Base-by-base conservation (phyloP, 106 monocot genomes). In the Allium sativum region DNA sequence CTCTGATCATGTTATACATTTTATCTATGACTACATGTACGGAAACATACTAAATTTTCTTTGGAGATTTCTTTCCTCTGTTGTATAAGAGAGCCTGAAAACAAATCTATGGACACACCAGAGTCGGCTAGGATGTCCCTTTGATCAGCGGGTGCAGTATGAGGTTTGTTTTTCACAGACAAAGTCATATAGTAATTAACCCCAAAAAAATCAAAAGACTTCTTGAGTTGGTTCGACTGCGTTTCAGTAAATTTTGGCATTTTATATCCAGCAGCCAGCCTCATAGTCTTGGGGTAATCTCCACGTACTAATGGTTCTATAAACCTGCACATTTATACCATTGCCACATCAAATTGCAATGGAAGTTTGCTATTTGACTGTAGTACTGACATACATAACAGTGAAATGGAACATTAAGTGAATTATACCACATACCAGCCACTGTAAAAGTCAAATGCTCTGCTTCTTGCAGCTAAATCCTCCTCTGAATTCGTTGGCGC, bases 131-230 rank as follows among this genome's bases (percentile, higher is more conserved):
- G 46, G 12, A 48, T 55, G 51, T 84, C 84, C 18, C 80, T 61
- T 56, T 64, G 59, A 21, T 8, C 51, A 7, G 53, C 18, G 31
- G 53, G 14, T 1, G 15, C 20, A 14, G 1, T 7, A 47, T 62
- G 15, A 40, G 67, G 40, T n/a, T 59, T 41, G 40, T 74, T 68
- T n/a, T 42, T 48, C 31, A 68, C 71, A 52, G 51, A 68, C 1
- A 61, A 1, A 4, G 73, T 45, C 8, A 48, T 18, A 15, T 86
- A 86, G 20, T 81, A 68, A 55, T 86, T 86, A 3, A 81, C 11
- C n/a, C 86, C 81, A 6, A 86, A 16, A 66, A 81, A 86, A 40
- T 86, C 78, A 18, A 72, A 78, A 42, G 86, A 69, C 15, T 67
- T 75, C 55, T 50, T 78, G 8, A 86, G 6, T 21, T 48, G 53